A percentile compares a stretch with the other conserved stretches of the same genome.
Conservation (phyloP, 176 grass and related monocot species). For the Panicum miliaceum region DNA sequence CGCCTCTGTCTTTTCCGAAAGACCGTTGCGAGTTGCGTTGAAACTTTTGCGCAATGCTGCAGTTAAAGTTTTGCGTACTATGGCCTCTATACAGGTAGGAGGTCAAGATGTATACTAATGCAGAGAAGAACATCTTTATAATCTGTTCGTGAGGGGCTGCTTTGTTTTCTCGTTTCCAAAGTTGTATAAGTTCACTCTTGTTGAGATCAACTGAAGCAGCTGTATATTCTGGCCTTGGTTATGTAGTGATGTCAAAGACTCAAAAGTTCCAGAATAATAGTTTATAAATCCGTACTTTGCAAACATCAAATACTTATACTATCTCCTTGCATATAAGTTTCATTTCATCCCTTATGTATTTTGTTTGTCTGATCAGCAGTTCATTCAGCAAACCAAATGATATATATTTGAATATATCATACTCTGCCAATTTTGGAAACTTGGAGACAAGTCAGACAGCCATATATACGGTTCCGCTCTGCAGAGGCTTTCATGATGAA, state of each 20-base stretch:
- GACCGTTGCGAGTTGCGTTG: background rate
- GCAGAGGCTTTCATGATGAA: background rate
- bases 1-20: background rate
- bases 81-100: background rate
- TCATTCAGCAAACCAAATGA: background rate
- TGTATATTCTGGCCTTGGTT: background rate
- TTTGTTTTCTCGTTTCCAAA: background rate
- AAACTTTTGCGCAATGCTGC: background rate
- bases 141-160: background rate
- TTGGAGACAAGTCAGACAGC: background rate
- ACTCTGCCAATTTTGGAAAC: background rate
- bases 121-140: background rate
- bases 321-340: background rate
- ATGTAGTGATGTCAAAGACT: background rate
- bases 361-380: background rate
- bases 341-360: background rate
- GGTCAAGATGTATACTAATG: background rate
- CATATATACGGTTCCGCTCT: background rate
- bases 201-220: background rate
- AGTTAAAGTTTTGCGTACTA: background rate
- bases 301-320: background rate
- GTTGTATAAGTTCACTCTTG: background rate
- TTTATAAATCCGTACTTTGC: background rate
- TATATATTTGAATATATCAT: background rate
- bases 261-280: background rate